phyloP scores from a whole-genome alignment of 371 early-diverging fungal species.

The Circinella minor region DNA sequence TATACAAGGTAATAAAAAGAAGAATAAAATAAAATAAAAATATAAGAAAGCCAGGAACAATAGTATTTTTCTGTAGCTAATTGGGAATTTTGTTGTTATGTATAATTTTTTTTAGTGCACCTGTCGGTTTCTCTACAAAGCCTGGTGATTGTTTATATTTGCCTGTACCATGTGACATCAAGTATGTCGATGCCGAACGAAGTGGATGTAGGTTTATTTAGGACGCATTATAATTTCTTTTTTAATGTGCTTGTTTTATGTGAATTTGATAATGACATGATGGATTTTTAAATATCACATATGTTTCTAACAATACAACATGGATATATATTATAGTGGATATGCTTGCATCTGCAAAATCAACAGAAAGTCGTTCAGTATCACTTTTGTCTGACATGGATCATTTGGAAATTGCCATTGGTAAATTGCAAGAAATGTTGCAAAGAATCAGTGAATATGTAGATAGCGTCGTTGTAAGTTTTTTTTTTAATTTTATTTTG shows the following conservation, averaged over 20 bases:
- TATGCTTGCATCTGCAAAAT: conserved; percentile 75
- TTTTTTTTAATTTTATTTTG: conserved; percentile 4
- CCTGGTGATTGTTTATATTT: conserved; percentile 84
- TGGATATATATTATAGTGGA: conserved; percentile 58
- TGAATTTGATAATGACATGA: too few species aligned
- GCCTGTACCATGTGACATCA: conserved; percentile 86
- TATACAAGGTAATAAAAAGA: conserved; percentile 63
- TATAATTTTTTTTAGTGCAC: conserved; percentile 48
- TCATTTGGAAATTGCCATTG: conserved; percentile 81
- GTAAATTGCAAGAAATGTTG: conserved; percentile 83
- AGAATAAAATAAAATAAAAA: neutral
- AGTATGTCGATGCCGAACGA: conserved; percentile 87
- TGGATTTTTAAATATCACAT: too few species aligned
- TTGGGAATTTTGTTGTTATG: too few species aligned
- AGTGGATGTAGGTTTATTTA: conserved; percentile 73
- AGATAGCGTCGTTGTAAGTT: conserved; percentile 74
- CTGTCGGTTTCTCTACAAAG: conserved; percentile 70
- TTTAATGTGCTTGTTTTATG: too few species aligned
- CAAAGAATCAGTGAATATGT: conserved; percentile 87
- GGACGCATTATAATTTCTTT: too few species aligned
- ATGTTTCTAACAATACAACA: neutral
- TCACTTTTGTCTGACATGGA: conserved; percentile 87
- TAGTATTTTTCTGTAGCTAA: too few species aligned
- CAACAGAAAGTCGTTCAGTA: conserved; percentile 58
- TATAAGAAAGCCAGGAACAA: neutral